Base-by-base conservation (phyloP, 2,329 filamentous ascomycete species). In the Fusarium equiseti region DNA sequence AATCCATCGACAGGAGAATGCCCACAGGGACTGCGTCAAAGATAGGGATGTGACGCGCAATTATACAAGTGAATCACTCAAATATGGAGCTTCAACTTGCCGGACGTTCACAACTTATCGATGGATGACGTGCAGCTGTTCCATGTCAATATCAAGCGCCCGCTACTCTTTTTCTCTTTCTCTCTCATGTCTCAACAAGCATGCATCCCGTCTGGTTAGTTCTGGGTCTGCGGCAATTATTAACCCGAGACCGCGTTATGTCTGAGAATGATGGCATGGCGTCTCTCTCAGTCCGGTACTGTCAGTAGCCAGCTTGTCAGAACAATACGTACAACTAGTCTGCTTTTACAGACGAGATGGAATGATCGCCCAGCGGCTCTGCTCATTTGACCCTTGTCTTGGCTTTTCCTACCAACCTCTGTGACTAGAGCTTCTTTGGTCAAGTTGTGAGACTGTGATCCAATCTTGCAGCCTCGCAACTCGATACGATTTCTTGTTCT, bases 111-210 rank as follows among this genome's bases (percentile, higher is more conserved):
- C 54, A 57, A 46, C 61, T 63, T 59, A 67, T 55, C 61, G 58
- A 62, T 26, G 58, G 51, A 63, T 72, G 69, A 70, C 69, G 69
- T 70, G 66, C 65, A 66, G 54, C 61, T 63, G 51, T 63, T 69
- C 61, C 54, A 66, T 49, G 56, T 61, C 54, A 31, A 45, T 54
- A 59, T 50, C 59, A 72, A 71, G 68, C 69, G 56, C 64, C 54
- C 54, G 55, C 55, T 56, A 35, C 27, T 61, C 32, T 57, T 15
- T 52, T 24, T n/a, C 35, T 27, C 18, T 10, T 42, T 53, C 44
- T 57, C 68, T 66, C 24, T 66, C 57, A 48, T 59, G 56, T 42
- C 42, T 49, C 44, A 26, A 61, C 44, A 26, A 61, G 31, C 42
- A 42, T 40, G 50, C 18, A 53, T 22, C 12, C n/a, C 24, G 24